Conservation (phyloP, 75 land plant species). For the Selaginella moellendorffii region DNA sequence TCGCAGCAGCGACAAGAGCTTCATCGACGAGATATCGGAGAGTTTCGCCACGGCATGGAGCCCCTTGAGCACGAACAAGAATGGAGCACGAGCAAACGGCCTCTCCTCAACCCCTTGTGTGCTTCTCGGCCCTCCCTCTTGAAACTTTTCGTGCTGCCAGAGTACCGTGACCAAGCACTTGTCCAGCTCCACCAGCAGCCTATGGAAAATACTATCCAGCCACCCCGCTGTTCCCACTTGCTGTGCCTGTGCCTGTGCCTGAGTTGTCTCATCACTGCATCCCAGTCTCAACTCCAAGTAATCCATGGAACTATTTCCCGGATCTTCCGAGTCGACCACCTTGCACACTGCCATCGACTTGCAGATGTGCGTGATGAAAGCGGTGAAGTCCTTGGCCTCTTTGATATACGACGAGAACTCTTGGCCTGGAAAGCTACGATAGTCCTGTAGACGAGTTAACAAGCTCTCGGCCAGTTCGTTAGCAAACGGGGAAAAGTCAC, state of each 20-base stretch:
- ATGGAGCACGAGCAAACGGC: slow-evolving; percentile 30
- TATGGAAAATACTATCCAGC: slow-evolving; percentile 30
- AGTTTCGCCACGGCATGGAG: slow-evolving; percentile 46
- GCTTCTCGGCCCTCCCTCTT: not conserved
- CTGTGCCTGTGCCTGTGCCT: too few relatives aligned
- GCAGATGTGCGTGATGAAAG: slow-evolving; percentile 38
- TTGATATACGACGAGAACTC: slow-evolving; percentile 18
- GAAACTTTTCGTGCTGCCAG: slow-evolving; percentile 9
- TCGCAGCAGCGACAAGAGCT: slow-evolving; percentile 31
- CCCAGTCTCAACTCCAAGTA: not conserved
- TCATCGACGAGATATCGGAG: slow-evolving; percentile 34
- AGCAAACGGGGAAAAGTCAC: slow-evolving; percentile 59
- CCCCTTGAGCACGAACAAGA: slow-evolving; percentile 53
- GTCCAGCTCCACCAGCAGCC: slow-evolving; percentile 37
- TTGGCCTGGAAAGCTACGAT: not conserved
- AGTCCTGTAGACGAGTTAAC: not conserved
- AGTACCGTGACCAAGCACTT: slow-evolving; percentile 37
- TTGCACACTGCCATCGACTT: slow-evolving; percentile 35
- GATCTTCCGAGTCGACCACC: slow-evolving; percentile 7
- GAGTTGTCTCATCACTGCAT: slow-evolving; percentile 14
- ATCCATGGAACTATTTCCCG: too few relatives aligned
- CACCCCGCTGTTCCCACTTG: slow-evolving; percentile 27
- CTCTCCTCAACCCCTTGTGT: slow-evolving; percentile 14
- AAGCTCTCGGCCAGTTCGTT: slow-evolving; percentile 39
- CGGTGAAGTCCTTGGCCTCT: slow-evolving; percentile 48